Evolutionary conservation across 73 alveolate species (phyloP), one percentile per base, ranked within the genome.

Genomic region (Paramecium octaurelia): DNA sequence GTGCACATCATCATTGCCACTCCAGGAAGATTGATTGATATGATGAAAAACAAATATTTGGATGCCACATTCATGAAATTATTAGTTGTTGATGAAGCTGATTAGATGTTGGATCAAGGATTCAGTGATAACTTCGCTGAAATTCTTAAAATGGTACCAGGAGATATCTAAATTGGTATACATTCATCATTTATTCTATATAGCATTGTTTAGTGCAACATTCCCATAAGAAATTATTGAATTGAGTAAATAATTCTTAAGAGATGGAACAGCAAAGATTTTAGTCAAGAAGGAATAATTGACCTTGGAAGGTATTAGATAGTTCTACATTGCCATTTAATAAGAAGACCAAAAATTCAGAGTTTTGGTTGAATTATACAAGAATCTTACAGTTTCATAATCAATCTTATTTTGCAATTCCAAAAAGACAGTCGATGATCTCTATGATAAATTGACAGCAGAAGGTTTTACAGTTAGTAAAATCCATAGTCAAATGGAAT

Each of bases 81-180:
- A 70, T 96, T 98, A 83, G 96, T 96, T 38, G 92, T 98, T 23
- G 99, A 98, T 93, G 99, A 98, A 87, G 99, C 99, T 23, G 99
- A 98, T 92, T 99, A 98, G 96, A 96, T 98, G 99, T 96, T 98
- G 75, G 96, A 98, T 40, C 93, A 97, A 95, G 99, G 99, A 58
- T 98, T 98, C 97, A 96, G 95, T 87, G 98, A 96, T 75, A 97
- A 97, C 89, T 95, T 97, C 92, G 93, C 95, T 86, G 99, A 97
- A 83, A 97, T 98, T 90, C 96, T 98, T 96, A 88, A 93, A 93
- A 73, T 86, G 91, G 58, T 95, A 71, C 99, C 99, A 23, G 97
- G 92, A 64, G 97, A 95, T n/a, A 95, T 96, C 95, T 80, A 94
- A 95, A 95, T 94, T 31, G 86, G 86, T 70, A 70, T 31, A 11